Conservation (phyloP, 805 yeast species). For the Groenewaldozyma tartarivorans region DNA sequence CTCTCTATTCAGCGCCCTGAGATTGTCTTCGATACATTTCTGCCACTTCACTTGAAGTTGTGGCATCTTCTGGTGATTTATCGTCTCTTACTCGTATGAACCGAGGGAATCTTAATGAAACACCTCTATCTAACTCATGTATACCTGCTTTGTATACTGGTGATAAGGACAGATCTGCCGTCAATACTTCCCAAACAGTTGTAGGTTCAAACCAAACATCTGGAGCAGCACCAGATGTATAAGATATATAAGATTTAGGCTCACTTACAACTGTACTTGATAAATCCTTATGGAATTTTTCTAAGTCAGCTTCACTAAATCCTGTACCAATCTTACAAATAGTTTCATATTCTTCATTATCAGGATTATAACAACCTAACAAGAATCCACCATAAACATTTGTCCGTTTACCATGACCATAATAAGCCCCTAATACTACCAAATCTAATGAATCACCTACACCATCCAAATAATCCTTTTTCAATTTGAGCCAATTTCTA, state of each 20-base stretch:
- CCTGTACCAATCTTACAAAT: constrained; percentile 98
- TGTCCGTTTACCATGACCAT: constrained; percentile 90
- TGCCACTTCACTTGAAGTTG: constrained; percentile 71
- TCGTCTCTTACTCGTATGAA: constrained; percentile 79
- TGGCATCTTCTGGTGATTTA: constrained; percentile 77
- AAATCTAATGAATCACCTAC: constrained; percentile 93
- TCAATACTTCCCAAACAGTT: constrained; percentile 72
- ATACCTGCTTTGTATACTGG: constrained; percentile 86
- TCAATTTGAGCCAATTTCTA: constrained; percentile 89
- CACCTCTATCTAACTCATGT: constrained; percentile 65
- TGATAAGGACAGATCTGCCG: constrained; percentile 83
- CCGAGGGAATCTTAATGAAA: constrained; percentile 82
- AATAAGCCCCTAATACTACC: constrained; percentile 89
- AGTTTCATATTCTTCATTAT: constrained; percentile 87
- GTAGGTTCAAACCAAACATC: constrained; percentile 95
- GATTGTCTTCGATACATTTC: constrained; percentile 77
- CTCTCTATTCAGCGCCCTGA: constrained; percentile 9
- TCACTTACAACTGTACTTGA: constrained; percentile 53
- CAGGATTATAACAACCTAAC: constrained; percentile 82
- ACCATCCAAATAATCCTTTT: constrained; percentile 90
- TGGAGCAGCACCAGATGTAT: constrained; percentile 58
- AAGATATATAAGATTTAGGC: constrained; percentile 62
- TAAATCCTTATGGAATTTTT: constrained; percentile 46
- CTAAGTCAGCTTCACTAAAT: constrained; percentile 76
- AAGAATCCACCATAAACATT: constrained; percentile 93